Conservation (phyloP, 371 early-diverging fungal genomes). For the Actinomortierella wolfii region DNA sequence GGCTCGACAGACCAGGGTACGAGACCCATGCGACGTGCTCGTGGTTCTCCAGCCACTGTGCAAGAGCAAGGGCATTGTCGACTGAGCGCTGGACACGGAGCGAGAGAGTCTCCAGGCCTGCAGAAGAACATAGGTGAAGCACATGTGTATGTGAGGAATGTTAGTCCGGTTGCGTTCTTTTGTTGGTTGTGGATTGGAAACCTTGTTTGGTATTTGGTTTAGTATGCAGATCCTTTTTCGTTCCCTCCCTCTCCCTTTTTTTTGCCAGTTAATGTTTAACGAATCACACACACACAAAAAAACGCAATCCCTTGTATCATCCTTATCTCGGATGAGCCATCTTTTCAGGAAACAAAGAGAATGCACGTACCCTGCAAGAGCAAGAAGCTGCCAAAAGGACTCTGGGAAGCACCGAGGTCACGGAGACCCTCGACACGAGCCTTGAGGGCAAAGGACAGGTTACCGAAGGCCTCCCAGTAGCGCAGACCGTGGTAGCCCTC, state of each 20-base stretch:
- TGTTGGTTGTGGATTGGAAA: no score
- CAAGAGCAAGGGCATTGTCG: constrained; percentile 78
- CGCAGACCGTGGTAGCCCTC: constrained; percentile 85
- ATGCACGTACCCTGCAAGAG: constrained; percentile 77
- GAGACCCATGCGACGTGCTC: constrained; percentile 82
- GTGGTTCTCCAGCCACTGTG: constrained; percentile 74
- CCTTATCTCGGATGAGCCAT: no score
- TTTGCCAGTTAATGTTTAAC: not conserved
- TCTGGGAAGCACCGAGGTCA: constrained; percentile 82
- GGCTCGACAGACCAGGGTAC: constrained; percentile 81
- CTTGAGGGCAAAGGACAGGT: constrained; percentile 73
- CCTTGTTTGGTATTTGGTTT: no score
- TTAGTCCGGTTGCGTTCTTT: no score
- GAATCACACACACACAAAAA: not conserved
- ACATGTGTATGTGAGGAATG: no score
- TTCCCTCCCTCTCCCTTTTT: not conserved
- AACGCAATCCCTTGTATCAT: not conserved
- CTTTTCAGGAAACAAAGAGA: no score
- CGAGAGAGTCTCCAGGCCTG: constrained; percentile 80
- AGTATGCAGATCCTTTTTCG: not conserved
- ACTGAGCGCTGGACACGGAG: constrained; percentile 88
- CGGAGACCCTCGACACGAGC: constrained; percentile 82
- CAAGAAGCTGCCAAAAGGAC: constrained; percentile 87
- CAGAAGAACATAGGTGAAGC: no score
- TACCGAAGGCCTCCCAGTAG: constrained; percentile 86